Evolutionary conservation across 2,329 filamentous ascomycete species (phyloP), one percentile per base, ranked within the genome.

Genomic region (Cordyceps cicadae): DNA sequence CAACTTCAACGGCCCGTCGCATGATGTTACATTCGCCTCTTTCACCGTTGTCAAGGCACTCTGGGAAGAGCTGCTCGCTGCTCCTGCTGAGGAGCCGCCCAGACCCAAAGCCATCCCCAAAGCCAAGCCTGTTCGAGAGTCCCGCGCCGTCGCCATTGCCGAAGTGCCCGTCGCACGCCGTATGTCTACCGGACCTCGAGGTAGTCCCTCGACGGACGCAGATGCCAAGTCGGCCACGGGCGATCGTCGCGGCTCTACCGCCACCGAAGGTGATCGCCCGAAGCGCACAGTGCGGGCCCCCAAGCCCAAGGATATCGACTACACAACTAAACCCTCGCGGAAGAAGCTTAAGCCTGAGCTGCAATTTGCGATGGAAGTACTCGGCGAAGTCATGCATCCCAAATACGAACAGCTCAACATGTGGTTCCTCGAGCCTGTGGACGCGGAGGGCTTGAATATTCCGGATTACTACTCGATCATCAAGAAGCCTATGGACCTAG

Each of bases 401-500:
- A 92, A 90, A 71, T 83, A 97, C 70, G 80, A 79, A 60, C 70
- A 75, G 2, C 77, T 87, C 65, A 90, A 90, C 49, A 81, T 81
- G 60, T 87, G 89, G 62, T 99, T 99, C 76, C 77, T 90, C 67
- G 77, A 83, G 8, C 89, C 94, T 0, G 94, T 99, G 21, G 94
- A 99, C 70, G 92, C 94, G 0, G 92, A 97, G 41, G 93, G 92
- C 0, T 78, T 97, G 59, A 92, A 93, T 71, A 97, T 97, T 62
- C 94, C 94, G 0, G 87, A 88, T 26, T 99, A 99, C 71, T 90
- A 94, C 72, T 91, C 88, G 68, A 80, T 97, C 63, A 92, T 99
- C 76, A 97, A 96, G 79, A 91, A 92, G 71, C 94, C 94, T 0
- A 99, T 97, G 93, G 93, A 99, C 72, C 79, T 97, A 54, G 80